phyloP scores from a whole-genome alignment of 768 basidiomycete species.

The Ramaria sp. region DNA sequence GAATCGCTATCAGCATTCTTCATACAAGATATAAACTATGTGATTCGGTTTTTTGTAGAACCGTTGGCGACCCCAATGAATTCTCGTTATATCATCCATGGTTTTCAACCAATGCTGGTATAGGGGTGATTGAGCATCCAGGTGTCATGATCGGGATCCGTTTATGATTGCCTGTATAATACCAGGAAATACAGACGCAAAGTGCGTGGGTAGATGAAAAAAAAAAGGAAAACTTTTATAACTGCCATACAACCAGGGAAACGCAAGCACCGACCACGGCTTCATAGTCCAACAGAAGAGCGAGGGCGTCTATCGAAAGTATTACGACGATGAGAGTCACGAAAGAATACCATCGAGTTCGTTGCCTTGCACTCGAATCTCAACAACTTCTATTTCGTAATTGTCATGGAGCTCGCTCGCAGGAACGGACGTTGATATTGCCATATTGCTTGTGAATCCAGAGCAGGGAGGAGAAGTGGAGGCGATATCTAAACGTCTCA shows the following conservation, averaged over 20 bases:
- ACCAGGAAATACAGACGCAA: neutral
- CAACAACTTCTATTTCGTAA: constrained; percentile 80
- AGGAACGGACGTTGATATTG: neutral
- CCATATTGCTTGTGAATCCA: neutral
- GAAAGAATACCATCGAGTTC: constrained; percentile 73
- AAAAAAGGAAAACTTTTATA: neutral
- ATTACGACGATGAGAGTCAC: constrained; percentile 14
- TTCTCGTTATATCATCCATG: no score
- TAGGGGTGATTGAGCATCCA: no score
- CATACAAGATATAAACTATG: no score
- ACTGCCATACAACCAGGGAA: neutral
- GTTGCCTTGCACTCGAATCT: constrained; percentile 73
- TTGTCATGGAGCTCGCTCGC: constrained; percentile 23
- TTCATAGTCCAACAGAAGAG: neutral
- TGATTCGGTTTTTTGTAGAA: no score
- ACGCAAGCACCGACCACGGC: neutral
- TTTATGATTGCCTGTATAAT: neutral
- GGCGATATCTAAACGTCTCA: constrained; percentile 2
- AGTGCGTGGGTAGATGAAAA: neutral
- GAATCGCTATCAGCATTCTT: no score
- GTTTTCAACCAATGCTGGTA: no score
- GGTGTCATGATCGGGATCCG: no score
- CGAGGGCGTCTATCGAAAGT: neutral
- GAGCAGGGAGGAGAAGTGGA: constrained; percentile 6
- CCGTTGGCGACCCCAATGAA: no score